Base-by-base conservation (phyloP, 768 basidiomycete genomes). In the Mycena maculata region DNA sequence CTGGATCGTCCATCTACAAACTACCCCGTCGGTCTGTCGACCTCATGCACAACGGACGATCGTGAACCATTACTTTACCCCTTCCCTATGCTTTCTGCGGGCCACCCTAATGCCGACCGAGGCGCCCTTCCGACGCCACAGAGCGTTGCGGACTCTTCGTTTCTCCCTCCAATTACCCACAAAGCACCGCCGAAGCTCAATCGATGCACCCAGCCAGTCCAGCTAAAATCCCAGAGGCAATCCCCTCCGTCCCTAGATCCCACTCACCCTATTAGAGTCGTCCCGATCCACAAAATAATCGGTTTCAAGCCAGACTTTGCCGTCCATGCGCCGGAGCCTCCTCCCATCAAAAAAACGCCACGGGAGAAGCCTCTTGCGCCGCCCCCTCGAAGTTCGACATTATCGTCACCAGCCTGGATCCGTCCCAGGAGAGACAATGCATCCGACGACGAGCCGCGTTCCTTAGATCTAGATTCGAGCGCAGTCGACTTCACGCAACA, bases 401-500 rank as follows among this genome's bases (percentile, higher is more conserved):
- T 75, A 69, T 75, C 79, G 18, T 78, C 79, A 23, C 78, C 80
- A 23, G 79, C 80, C 15, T 81, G 81, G 80, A 76, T 76, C 42
- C 65, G 78, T 62, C 77, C 81, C 12, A 79, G 79, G 16, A 76
- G 74, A 59, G 75, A 73, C 42, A 76, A 79, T 44, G 42, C 58
- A 30, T 67, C 73, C 30, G 77, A 78, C 60, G 78, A 76, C 42
- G 80, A 81, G 47, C 65, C 71, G 28, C 74, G 76, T 22, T 80
- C 79, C 42, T 73, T 78, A 2, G 80, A 80, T 31, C 60, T 73
- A 12, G 80, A 82, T 63, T 70, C 77, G 13, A 73, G 74, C 49
- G 74, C 74, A 7, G 75, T 80, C 30, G 81, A 81, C 48, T 84
- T 84, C 62, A 78, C 82, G 62, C 77, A 79, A 56, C 79, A 83